Conservation (phyloP, 495 filamentous ascomycete genomes). For the Podospora tetraspora region DNA sequence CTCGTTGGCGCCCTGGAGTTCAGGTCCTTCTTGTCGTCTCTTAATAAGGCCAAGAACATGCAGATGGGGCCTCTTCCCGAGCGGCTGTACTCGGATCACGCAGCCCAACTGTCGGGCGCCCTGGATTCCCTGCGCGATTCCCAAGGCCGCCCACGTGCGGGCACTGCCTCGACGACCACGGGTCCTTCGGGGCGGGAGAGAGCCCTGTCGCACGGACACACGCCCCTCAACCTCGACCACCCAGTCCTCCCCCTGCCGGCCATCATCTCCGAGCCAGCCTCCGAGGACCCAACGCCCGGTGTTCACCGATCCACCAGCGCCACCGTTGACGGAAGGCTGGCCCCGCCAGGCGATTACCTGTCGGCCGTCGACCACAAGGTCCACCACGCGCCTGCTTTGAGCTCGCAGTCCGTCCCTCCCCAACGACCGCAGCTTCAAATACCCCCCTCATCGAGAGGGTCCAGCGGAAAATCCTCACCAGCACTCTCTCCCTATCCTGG, state of each 20-base stretch:
- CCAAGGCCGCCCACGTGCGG: slow-evolving; percentile 15
- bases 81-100: slow-evolving; percentile 64
- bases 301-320: slow-evolving; percentile 23
- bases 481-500: slow-evolving; percentile 39
- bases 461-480: slow-evolving; percentile 43
- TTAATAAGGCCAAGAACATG: slow-evolving; percentile 73
- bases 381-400: slow-evolving; percentile 1
- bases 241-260: slow-evolving; percentile 7
- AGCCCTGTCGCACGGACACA: slow-evolving; percentile 28
- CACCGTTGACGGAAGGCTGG: slow-evolving; percentile 29
- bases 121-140: slow-evolving; percentile 12
- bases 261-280: neutral
- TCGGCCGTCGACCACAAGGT: slow-evolving; percentile 2
- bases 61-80: slow-evolving; percentile 61
- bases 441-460: slow-evolving; percentile 47
- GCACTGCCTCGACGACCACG: slow-evolving; percentile 11
- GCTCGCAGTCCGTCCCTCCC: neutral
- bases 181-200: slow-evolving; percentile 21
- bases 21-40: slow-evolving; percentile 73
- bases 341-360: slow-evolving; percentile 19
- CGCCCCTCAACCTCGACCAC: slow-evolving; percentile 22
- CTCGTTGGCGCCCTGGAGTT: slow-evolving; percentile 93
- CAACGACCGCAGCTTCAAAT: slow-evolving; percentile 25
- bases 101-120: neutral
- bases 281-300: slow-evolving; percentile 1